A percentile compares a stretch with the other conserved stretches of the same genome.
These are phyloP conservation scores for Lactifluus subvellereus DNA, from an alignment of 768 basidiomycete species.

Conservation along the genomic window DNA sequence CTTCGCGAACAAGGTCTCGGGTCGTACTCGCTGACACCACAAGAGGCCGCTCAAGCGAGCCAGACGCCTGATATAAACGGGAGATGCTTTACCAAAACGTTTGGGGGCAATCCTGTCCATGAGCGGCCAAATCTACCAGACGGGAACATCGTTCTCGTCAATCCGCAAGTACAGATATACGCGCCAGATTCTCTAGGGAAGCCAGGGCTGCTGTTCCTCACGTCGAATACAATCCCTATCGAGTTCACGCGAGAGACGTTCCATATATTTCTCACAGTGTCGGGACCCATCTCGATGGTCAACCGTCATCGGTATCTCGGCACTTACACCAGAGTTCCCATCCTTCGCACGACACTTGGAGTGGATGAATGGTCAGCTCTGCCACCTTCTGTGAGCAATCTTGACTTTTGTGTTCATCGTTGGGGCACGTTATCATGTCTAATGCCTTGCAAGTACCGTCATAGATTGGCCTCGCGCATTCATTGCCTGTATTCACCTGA, in stretches of 20 bases:
- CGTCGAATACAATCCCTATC: not conserved
- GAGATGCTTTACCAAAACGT: not conserved
- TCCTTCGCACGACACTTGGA: not conserved
- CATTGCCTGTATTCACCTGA: fast-evolving
- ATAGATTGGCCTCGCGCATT: not conserved
- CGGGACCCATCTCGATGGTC: not conserved
- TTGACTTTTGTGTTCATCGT: not conserved
- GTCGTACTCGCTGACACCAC: not conserved
- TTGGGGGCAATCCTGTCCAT: fast-evolving
- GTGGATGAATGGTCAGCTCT: not conserved
- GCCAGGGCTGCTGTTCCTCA: not conserved
- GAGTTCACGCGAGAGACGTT: not conserved
- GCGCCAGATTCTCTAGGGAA: not conserved
- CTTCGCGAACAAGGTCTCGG: not conserved
- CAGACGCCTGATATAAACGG: not conserved
- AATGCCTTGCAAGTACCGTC: not conserved
- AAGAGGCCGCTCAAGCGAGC: not conserved
- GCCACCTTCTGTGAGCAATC: not conserved
- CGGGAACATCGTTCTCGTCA: not conserved
- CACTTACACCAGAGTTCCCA: not conserved
- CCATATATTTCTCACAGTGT: not conserved
- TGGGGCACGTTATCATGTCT: not conserved
- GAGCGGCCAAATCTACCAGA: not conserved
- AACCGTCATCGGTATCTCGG: not conserved
- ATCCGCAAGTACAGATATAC: not conserved